A percentile compares a stretch with the other conserved stretches of the same genome.
Conservation (phyloP, 257 asterid genomes). For the Verbascum thapsus region DNA sequence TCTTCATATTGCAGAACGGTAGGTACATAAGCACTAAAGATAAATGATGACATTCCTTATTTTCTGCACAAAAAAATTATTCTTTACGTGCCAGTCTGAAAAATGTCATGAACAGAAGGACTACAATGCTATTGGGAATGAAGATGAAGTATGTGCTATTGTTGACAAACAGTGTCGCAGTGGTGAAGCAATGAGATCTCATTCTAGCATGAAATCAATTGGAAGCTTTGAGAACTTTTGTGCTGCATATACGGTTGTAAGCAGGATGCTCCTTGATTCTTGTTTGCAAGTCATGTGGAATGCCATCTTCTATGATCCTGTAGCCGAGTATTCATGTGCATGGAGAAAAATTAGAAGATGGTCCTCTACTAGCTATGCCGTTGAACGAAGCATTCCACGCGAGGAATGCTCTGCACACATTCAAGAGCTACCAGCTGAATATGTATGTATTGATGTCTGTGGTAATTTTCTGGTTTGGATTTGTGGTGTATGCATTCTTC, state of each 20-base stretch:
- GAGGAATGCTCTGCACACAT: conserved; percentile 32
- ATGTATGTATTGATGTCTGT: conserved; percentile 47
- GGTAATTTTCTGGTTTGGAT: conserved; percentile 26
- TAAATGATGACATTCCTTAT: conserved; percentile 17
- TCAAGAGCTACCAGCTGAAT: conserved; percentile 43
- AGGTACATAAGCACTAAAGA: conserved; percentile 24
- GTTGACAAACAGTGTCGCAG: conserved; percentile 34
- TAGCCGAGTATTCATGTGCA: conserved; percentile 62
- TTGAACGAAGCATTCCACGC: conserved; percentile 33
- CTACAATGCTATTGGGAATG: conserved; percentile 34
- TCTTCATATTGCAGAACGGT: conserved; percentile 45
- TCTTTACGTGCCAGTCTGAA: conserved; percentile 51
- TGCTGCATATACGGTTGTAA: conserved; percentile 49
- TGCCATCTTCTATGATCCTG: conserved; percentile 63
- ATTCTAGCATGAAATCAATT: conserved; percentile 55
- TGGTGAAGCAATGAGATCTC: conserved; percentile 39
- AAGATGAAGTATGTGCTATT: conserved; percentile 36
- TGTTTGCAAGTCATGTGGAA: conserved; percentile 85
- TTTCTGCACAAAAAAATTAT: conserved; percentile 13
- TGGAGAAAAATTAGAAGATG: conserved; percentile 85
- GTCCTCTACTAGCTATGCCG: conserved; percentile 45
- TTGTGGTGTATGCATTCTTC: conserved; percentile 30
- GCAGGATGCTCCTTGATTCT: conserved; percentile 55
- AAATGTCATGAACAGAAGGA: conserved; percentile 39
- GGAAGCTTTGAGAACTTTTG: conserved; percentile 81